Conservation (phyloP, 352 stramenopile species). For the Phytophthora ohioensis region DNA sequence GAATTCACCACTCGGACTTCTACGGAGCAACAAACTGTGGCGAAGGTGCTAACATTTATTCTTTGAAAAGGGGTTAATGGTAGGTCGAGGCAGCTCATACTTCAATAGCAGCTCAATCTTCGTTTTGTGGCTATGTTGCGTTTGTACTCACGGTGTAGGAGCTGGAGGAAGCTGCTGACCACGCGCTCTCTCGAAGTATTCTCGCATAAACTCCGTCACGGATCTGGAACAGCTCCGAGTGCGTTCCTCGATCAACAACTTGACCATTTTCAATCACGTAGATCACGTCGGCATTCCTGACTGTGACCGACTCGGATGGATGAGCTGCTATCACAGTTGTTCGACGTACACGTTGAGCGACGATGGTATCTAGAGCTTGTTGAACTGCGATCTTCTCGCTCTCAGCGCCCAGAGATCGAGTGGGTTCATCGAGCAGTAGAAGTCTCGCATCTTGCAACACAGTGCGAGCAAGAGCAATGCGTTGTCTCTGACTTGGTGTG, state of each 20-base stretch:
- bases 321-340: constrained; percentile 57
- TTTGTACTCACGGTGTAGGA: constrained; percentile 31
- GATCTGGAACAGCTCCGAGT: constrained; percentile 36
- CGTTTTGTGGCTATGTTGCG: constrained; percentile 16
- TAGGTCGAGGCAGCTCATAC: not conserved
- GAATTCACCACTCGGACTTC: constrained; percentile 33
- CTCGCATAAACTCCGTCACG: constrained; percentile 29
- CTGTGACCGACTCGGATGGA: constrained; percentile 43
- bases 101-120: constrained; percentile 19
- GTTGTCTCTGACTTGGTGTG: constrained; percentile 67
- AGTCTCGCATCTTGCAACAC: constrained; percentile 91
- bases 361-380: constrained; percentile 52
- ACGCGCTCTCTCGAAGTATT: constrained; percentile 30
- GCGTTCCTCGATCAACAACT: constrained; percentile 55
- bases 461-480: constrained; percentile 93
- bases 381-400: constrained; percentile 75
- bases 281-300: constrained; percentile 47
- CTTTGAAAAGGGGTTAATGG: constrained; percentile 24
- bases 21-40: constrained; percentile 30
- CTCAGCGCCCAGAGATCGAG: constrained; percentile 74
- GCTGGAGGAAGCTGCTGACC: constrained; percentile 29
- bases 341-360: constrained; percentile 41
- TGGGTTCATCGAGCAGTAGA: constrained; percentile 93
- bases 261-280: constrained; percentile 37
- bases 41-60: constrained; percentile 40